These are phyloP conservation scores for Tetrahymena thermophila DNA, from an alignment of 73 alveolate genomes.

Conservation along the genomic window DNA sequence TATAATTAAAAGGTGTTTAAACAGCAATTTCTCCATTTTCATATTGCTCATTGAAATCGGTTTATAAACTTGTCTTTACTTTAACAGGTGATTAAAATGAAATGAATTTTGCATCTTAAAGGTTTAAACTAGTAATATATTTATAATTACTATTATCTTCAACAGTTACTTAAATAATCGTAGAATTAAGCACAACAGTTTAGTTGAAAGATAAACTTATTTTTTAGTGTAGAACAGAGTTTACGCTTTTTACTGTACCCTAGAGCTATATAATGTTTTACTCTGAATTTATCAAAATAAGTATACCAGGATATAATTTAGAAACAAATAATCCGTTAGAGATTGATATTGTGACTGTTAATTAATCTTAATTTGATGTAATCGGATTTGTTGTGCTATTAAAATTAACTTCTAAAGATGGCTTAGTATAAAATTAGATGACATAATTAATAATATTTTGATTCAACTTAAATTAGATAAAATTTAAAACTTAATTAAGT, in stretches of 20 bases:
- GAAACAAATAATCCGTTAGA: background rate
- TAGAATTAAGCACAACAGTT: no score
- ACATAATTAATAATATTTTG: background rate
- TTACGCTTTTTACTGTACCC: background rate
- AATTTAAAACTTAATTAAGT: no score
- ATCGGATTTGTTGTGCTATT: background rate
- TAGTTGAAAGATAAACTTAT: background rate
- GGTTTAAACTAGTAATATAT: background rate
- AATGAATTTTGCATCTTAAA: background rate
- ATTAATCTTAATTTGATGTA: background rate
- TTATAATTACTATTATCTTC: background rate
- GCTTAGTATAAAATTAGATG: background rate
- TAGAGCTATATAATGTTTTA: no score
- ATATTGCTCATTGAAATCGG: no score
- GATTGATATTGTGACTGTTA: background rate
- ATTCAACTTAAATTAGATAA: background rate
- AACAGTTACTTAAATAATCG: background rate
- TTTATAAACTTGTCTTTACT: no score
- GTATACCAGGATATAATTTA: background rate
- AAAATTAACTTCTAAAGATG: background rate
- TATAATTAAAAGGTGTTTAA: background rate
- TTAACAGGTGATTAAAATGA: background rate
- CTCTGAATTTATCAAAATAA: background rate
- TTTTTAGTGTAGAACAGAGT: background rate
- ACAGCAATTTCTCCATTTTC: background rate